phyloP scores from a whole-genome alignment of 805 yeast species.

The Wickerhamomyces subpelliculosus region DNA sequence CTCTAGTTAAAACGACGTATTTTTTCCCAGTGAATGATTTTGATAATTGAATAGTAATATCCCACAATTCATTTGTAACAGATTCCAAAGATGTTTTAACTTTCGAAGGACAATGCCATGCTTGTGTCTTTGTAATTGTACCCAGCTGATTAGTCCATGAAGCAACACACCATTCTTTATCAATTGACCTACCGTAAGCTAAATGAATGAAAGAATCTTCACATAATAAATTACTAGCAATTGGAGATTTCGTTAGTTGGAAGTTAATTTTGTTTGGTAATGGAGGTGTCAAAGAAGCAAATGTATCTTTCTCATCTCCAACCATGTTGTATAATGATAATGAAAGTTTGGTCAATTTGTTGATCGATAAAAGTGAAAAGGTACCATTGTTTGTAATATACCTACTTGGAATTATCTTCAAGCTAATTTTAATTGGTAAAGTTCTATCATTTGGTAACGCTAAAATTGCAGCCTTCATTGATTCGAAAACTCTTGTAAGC shows the following conservation, averaged over 20 bases:
- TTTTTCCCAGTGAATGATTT: constrained; percentile 31
- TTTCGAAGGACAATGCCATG: constrained; percentile 47
- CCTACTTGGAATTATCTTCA: constrained; percentile 37
- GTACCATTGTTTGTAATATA: constrained; percentile 30
- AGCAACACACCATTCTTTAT: constrained; percentile 77
- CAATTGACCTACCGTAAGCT: constrained; percentile 77
- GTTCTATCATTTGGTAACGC: constrained; percentile 7
- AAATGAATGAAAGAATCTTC: constrained; percentile 79
- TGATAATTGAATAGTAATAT: constrained; percentile 41
- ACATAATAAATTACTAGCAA: constrained; percentile 31
- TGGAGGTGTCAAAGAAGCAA: constrained; percentile 33
- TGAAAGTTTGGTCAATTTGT: constrained; percentile 37
- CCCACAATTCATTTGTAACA: constrained; percentile 64
- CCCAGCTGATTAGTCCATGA: constrained; percentile 91
- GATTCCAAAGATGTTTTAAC: constrained; percentile 37
- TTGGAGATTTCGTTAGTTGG: constrained; percentile 31
- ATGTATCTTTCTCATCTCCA: constrained; percentile 30
- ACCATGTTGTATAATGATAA: constrained; percentile 53
- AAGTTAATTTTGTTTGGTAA: constrained; percentile 38
- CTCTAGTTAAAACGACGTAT: constrained; percentile 60
- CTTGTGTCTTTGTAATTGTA: constrained; percentile 46
- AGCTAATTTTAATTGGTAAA: constrained; percentile 3
- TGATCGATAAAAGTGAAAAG: constrained; percentile 24
- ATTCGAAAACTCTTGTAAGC: constrained; percentile 39
- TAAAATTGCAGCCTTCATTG: constrained; percentile 33